Evolutionary conservation across 352 stramenopile species (phyloP).

Genomic region (Globisporangium echinulatum): DNA sequence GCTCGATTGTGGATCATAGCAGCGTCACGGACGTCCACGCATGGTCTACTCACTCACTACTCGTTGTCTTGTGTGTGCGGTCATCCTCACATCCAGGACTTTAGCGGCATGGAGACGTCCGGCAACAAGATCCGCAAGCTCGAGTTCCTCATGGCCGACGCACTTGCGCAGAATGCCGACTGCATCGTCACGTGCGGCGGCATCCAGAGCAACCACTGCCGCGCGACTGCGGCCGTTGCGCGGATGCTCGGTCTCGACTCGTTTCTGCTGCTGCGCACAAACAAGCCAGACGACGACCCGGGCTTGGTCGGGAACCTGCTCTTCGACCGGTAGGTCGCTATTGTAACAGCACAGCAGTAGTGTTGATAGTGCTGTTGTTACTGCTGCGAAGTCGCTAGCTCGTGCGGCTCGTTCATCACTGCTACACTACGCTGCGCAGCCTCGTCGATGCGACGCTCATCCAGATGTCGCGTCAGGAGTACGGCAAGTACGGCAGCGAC

Average conservation of each 20-base stretch:
- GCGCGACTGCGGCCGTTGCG: slow-evolving; percentile 70
- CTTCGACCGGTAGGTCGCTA: slow-evolving; percentile 44
- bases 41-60: not conserved
- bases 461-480: slow-evolving; percentile 77
- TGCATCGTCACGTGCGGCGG: slow-evolving; percentile 91
- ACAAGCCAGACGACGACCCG: slow-evolving; percentile 66
- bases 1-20: too few relatives aligned
- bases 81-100: slow-evolving; percentile 35
- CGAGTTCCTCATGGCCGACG: slow-evolving; percentile 91
- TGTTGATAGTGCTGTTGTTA: not conserved
- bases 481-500: slow-evolving; percentile 69
- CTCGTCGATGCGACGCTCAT: slow-evolving; percentile 70
- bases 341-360: not conserved
- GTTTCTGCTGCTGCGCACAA: slow-evolving; percentile 86
- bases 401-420: not conserved
- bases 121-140: slow-evolving; percentile 96
- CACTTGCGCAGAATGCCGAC: slow-evolving; percentile 74
- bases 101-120: slow-evolving; percentile 87
- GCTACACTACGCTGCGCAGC: slow-evolving; percentile 13
- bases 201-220: slow-evolving; percentile 93
- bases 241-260: slow-evolving; percentile 90
- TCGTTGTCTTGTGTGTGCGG: not conserved
- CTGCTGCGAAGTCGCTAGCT: not conserved
- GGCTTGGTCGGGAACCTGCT: slow-evolving; percentile 70
- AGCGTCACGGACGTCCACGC: not conserved